Evolutionary conservation across 2,329 filamentous ascomycete genomes (phyloP).

Genomic region (Botrytis elliptica): DNA sequence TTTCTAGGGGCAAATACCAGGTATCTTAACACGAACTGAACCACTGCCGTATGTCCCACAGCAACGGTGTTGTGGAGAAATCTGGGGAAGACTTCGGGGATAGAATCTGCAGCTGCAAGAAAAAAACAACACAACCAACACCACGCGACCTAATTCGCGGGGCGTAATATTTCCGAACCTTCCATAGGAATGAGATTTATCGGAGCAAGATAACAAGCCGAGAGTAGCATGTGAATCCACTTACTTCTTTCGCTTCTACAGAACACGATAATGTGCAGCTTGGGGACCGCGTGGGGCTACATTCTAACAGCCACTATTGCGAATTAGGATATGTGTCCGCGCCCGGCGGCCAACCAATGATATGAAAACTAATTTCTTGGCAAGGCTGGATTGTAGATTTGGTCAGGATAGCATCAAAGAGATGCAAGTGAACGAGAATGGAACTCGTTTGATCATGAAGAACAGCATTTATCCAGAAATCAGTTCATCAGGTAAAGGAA

Average conservation of each 20-base stretch:
- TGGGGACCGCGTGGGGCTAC: not conserved
- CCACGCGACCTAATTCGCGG: not conserved
- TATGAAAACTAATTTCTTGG: not conserved
- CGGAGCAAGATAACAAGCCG: not conserved
- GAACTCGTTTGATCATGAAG: not conserved
- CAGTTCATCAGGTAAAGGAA: not conserved
- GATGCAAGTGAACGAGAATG: not conserved
- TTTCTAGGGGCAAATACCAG: not conserved
- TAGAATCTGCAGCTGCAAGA: not conserved
- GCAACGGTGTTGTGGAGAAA: not conserved
- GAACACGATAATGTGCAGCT: not conserved
- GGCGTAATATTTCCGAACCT: not conserved
- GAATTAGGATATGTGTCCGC: not conserved
- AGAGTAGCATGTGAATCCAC: not conserved
- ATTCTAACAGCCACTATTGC: not conserved
- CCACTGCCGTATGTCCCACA: not conserved
- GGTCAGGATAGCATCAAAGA: not conserved
- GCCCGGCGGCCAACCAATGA: not conserved
- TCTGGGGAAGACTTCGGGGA: conserved; percentile 5
- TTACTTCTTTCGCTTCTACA: not conserved
- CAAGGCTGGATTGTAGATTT: not conserved
- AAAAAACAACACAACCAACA: not conserved
- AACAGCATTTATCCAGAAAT: not conserved
- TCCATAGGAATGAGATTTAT: not conserved
- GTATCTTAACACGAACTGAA: not conserved